phyloP scores from a whole-genome alignment of 2,329 filamentous ascomycete species.

The Aphanocladium album region DNA sequence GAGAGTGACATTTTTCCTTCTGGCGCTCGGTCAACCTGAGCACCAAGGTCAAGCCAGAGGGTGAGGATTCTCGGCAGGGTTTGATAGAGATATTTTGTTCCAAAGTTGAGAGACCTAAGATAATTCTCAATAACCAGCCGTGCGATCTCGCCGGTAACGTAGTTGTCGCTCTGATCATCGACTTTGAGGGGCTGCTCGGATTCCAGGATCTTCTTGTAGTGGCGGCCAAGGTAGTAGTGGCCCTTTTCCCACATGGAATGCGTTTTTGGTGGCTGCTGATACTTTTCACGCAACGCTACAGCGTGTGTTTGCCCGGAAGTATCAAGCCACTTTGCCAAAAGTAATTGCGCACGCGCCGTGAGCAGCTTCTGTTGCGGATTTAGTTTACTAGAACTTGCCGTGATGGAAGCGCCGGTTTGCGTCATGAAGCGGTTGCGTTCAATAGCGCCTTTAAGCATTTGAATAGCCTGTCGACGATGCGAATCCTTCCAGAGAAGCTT shows the following conservation, averaged over 20 bases:
- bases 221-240: conserved; percentile 92
- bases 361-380: conserved; percentile 54
- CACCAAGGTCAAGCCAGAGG: conserved; percentile 88
- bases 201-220: conserved; percentile 95
- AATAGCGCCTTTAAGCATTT: conserved; percentile 82
- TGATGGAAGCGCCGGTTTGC: conserved; percentile 28
- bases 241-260: conserved; percentile 84
- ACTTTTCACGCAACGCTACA: conserved; percentile 71
- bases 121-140: conserved; percentile 94
- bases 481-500: conserved; percentile 90
- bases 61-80: conserved; percentile 88
- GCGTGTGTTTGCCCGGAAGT: conserved; percentile 89
- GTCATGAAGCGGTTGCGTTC: conserved; percentile 68
- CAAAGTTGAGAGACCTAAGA: conserved; percentile 76
- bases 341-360: conserved; percentile 73
- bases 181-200: conserved; percentile 74
- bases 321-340: conserved; percentile 96
- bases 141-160: conserved; percentile 74
- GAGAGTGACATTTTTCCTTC: conserved; percentile 50
- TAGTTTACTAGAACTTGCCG: conserved; percentile 23
- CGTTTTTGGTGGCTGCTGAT: conserved; percentile 72
- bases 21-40: conserved; percentile 61
- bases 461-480: conserved; percentile 90
- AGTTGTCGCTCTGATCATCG: conserved; percentile 71
- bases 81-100: conserved; percentile 94